Base-by-base conservation (phyloP, 176 grass and related monocot species). In the Oryza brachyantha region DNA sequence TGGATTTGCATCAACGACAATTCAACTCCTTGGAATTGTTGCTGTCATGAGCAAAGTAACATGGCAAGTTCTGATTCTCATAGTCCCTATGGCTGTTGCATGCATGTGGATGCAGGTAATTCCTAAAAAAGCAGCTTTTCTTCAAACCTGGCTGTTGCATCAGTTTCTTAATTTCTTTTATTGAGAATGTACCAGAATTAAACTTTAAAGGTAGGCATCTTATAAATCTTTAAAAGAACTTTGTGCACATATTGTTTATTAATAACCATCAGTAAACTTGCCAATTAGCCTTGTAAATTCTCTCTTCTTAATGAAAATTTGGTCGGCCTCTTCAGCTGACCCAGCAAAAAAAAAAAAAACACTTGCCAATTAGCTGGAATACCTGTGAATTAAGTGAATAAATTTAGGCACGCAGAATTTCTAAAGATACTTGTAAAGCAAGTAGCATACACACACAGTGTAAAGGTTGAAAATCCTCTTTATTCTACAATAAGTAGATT, bases 21-120 rank as follows among this genome's bases (percentile, higher is more conserved):
- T 99, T 83, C 96, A 99, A 91, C 90, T 99, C 28, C 84, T 99
- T 28, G 86, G 87, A 73, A 93, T 99, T 58, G 91, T 99, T 80
- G 92, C 86, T 79, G 96, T 99, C 42, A 99, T 99, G 96, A 89
- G 79, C 63, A 93, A 95, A 77, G 96, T 90, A 19, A 99, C 96
- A 77, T 99, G 96, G 96, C 92, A 99, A 91, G 90, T 99, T 73
- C 62, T 99, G 61, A 80, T 99, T 83, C 84, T 99, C 71, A 95
- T 99, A 79, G 48, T 95, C 68, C 92, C 92, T 14, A 90, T 99
- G 88, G 90, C 87, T 77, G 84, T 93, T 57, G 83, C 77, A 82
- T 94, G 96, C 84, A 80, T 99, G 76, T 99, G 96, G 83, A 89
- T 99, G 92, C 96, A 99, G 96, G 96, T 99, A 91, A 92, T 27